Conservation (phyloP, 148 eudicot species). For the Fagopyrum esculentum region DNA sequence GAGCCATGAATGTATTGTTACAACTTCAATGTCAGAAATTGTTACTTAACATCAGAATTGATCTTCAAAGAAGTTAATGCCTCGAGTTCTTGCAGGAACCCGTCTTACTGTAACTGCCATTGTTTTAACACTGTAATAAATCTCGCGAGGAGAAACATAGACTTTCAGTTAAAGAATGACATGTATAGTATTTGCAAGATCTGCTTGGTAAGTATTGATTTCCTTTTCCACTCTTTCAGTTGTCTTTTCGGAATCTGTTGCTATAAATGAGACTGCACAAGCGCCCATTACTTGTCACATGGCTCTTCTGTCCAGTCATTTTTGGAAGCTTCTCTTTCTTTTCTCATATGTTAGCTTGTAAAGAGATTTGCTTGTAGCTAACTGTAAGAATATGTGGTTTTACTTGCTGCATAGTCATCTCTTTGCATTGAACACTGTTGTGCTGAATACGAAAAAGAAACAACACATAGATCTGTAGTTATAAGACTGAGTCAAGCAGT, state of each 20-base stretch:
- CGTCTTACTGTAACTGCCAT: neutral
- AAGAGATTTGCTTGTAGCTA: too few species aligned
- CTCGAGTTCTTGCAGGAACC: neutral
- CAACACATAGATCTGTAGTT: too few species aligned
- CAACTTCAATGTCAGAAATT: too few species aligned
- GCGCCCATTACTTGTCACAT: slow-evolving; percentile 16
- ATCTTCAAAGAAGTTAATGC: too few species aligned
- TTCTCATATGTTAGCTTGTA: neutral
- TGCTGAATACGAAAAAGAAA: neutral
- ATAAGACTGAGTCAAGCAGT: too few species aligned
- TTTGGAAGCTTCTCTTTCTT: slow-evolving; percentile 6
- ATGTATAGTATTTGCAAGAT: neutral
- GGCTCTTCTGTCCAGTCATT: slow-evolving; percentile 4
- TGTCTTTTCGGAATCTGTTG: slow-evolving; percentile 2
- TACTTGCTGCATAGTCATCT: neutral
- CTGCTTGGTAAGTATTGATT: neutral
- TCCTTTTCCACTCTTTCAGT: neutral
- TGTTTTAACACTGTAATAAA: neutral
- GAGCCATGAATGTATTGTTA: too few species aligned
- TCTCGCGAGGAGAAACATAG: neutral
- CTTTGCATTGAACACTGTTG: neutral
- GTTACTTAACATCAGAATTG: too few species aligned
- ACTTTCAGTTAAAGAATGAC: slow-evolving; percentile 6
- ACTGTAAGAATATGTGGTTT: neutral
- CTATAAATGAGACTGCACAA: slow-evolving; percentile 13